phyloP scores from a whole-genome alignment of 306 rosid genomes.

The Sindora glabra region DNA sequence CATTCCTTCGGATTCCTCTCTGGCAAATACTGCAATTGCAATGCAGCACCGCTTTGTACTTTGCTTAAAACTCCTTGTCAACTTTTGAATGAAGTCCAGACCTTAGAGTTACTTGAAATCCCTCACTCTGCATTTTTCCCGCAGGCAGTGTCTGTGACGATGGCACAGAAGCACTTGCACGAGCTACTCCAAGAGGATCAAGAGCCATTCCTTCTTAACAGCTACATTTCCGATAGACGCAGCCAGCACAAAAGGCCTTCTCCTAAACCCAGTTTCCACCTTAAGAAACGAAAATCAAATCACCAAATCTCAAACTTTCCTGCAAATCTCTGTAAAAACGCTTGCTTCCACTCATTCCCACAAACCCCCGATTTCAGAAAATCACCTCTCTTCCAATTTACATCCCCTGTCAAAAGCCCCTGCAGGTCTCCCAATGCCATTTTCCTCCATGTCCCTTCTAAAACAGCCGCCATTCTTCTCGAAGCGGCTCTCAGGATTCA shows the following conservation, averaged over 20 bases:
- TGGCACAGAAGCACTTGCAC: conserved; percentile 46
- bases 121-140: neutral
- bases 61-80: conserved; percentile 20
- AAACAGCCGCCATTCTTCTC: conserved; percentile 66
- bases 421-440: conserved; percentile 42
- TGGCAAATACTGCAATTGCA: no score
- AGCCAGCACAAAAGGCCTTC: conserved; percentile 28
- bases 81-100: no score
- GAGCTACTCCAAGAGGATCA: conserved; percentile 54
- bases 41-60: conserved; percentile 9
- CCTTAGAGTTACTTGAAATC: no score
- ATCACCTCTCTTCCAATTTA: conserved; percentile 58
- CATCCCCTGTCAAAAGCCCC: conserved; percentile 48
- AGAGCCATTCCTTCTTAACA: conserved; percentile 55
- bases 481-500: conserved; percentile 86
- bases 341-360: conserved; percentile 48
- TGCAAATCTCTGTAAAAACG: conserved; percentile 39
- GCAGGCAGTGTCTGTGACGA: neutral
- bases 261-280: conserved; percentile 12
- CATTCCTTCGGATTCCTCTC: conserved; percentile 16
- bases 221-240: conserved; percentile 45
- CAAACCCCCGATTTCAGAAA: conserved; percentile 57
- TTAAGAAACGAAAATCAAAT: conserved; percentile 28
- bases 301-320: conserved; percentile 20
- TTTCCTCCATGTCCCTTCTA: conserved; percentile 64